Percentiles rank a stretch among this genome's conserved stretches.
Conservation (phyloP, 805 yeast genomes). For the Ogataea pignaliae region DNA sequence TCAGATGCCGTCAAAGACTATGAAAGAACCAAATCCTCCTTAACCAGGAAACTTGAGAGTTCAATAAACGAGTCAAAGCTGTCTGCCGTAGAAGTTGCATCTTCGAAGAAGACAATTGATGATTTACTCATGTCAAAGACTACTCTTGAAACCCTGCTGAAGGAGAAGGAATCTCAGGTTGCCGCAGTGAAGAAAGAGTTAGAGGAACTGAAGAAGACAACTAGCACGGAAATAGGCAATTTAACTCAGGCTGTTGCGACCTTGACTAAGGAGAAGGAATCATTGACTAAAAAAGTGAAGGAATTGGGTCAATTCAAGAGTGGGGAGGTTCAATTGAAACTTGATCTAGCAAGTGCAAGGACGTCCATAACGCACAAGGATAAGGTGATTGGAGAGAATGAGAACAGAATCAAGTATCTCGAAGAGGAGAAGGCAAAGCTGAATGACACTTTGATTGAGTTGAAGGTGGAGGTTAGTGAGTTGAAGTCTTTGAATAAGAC, state of each 20-base stretch:
- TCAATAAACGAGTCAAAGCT: conserved; percentile 12
- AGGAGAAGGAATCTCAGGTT: conserved; percentile 15
- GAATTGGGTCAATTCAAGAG: conserved; percentile 38
- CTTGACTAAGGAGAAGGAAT: conserved; percentile 34
- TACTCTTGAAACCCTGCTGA: conserved; percentile 14
- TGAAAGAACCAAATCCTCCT: conserved; percentile 24
- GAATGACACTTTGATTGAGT: conserved; percentile 34
- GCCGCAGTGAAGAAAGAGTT: conserved; percentile 14
- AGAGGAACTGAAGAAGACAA: conserved; percentile 12
- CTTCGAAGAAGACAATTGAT: conserved; percentile 2
- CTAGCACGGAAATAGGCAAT: conserved; percentile 21
- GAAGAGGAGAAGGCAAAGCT: conserved; percentile 37
- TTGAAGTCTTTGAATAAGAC: conserved; percentile 33
- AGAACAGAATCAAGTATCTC: conserved; percentile 32
- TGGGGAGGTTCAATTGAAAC: conserved; percentile 41
- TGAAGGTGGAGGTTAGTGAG: conserved; percentile 39
- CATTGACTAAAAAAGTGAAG: conserved; percentile 19
- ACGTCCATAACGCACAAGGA: conserved; percentile 44
- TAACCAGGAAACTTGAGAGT: conserved; percentile 22
- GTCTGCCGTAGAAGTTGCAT: conserved; percentile 4
- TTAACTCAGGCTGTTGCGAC: conserved; percentile 24
- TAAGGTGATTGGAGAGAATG: conserved; percentile 34
- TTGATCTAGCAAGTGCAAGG: conserved; percentile 44
- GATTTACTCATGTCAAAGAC: conserved; percentile 4
- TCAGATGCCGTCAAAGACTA: conserved; percentile 33